Percentiles rank a stretch among this genome's conserved stretches.
phyloP scores from a whole-genome alignment of 1,284 basidiomycete species.

The Coniferiporia weirii region DNA sequence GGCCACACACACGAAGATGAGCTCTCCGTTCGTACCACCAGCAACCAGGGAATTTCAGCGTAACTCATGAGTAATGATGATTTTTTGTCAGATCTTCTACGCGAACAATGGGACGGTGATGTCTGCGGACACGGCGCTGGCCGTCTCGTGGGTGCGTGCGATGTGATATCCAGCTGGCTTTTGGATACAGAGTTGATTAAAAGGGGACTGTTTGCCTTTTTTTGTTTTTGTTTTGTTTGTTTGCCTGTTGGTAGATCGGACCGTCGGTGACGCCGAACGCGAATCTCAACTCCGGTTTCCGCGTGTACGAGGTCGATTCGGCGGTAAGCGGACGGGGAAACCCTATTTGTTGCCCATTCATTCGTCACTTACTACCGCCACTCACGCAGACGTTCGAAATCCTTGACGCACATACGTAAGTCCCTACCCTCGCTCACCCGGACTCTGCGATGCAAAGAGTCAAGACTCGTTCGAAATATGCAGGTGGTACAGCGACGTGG shows the following conservation, averaged over 20 bases:
- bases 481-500: slow-evolving; percentile 63
- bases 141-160: slow-evolving; percentile 46
- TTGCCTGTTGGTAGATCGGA: slow-evolving; percentile 37
- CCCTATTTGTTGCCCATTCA: background rate
- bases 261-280: slow-evolving; percentile 75
- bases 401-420: slow-evolving; percentile 68
- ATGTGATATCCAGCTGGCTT: background rate
- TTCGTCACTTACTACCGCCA: background rate
- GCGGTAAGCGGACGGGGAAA: slow-evolving; percentile 48
- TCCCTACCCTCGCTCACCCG: slow-evolving; percentile 14
- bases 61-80: background rate
- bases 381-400: slow-evolving; percentile 75
- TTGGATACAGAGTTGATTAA: background rate
- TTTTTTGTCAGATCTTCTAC: slow-evolving; percentile 66
- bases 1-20: slow-evolving; percentile 83
- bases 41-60: background rate
- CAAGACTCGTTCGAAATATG: background rate
- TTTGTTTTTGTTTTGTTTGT: no score
- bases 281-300: slow-evolving; percentile 75
- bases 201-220: no score
- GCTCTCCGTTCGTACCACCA: slow-evolving; percentile 44
- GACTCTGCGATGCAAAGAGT: background rate
- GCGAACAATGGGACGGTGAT: slow-evolving; percentile 64
- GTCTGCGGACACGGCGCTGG: slow-evolving; percentile 48
- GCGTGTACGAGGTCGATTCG: slow-evolving; percentile 76